Evolutionary conservation across 495 filamentous ascomycete genomes (phyloP).

Genomic region (Polyplosphaeria fusca): DNA sequence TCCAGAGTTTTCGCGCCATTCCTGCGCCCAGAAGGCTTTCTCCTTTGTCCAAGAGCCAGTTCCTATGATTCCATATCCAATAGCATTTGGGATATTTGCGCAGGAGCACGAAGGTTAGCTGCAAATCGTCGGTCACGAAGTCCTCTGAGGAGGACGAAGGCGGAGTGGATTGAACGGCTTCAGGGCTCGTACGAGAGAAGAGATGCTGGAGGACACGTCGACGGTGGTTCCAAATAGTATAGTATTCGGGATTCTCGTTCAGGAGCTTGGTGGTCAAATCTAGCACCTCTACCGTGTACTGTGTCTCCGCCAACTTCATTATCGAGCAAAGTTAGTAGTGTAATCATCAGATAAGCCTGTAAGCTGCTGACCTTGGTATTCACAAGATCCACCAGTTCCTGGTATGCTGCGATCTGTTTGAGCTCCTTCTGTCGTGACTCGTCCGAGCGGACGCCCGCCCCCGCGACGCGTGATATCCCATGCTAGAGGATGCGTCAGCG

Average conservation of each 20-base stretch:
- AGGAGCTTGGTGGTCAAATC: slow-evolving; percentile 76
- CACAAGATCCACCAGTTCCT: slow-evolving; percentile 63
- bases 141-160: slow-evolving; percentile 16
- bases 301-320: slow-evolving; percentile 53
- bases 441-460: slow-evolving; percentile 57
- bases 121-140: slow-evolving; percentile 61
- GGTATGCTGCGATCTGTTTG: slow-evolving; percentile 75
- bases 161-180: background rate
- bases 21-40: slow-evolving; percentile 56
- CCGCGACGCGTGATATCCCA: slow-evolving; percentile 66
- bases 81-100: slow-evolving; percentile 92
- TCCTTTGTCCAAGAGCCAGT: slow-evolving; percentile 76
- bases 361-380: slow-evolving; percentile 56
- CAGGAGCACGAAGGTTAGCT: slow-evolving; percentile 78
- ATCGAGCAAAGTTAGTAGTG: too few relatives aligned
- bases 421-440: slow-evolving; percentile 67
- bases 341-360: too few relatives aligned
- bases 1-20: slow-evolving; percentile 67
- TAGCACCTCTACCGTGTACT: slow-evolving; percentile 65
- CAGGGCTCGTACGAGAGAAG: slow-evolving; percentile 31
- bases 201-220: slow-evolving; percentile 59
- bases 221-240: slow-evolving; percentile 96
- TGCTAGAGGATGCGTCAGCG: slow-evolving; percentile 55
- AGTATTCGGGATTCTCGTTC: slow-evolving; percentile 90
- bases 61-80: slow-evolving; percentile 98